A percentile compares a stretch with the other conserved stretches of the same genome.
These are phyloP conservation scores for Pholiota molesta DNA, from an alignment of 768 basidiomycete genomes.

Conservation along the genomic window DNA sequence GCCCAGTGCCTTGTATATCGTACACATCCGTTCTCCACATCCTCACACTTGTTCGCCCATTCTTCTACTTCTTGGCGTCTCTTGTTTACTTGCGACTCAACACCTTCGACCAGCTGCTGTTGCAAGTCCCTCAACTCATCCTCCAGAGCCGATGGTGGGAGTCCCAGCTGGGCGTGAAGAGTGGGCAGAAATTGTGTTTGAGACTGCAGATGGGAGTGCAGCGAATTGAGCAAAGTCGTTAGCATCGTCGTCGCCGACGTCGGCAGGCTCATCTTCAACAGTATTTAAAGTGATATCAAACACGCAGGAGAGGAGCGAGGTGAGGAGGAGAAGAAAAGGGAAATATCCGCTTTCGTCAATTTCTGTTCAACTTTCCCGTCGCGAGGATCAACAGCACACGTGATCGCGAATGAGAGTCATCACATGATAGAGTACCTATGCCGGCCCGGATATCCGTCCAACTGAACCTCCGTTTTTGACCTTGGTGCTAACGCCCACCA, in stretches of 20 bases:
- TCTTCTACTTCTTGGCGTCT: slow-evolving; percentile 77
- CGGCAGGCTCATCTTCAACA: slow-evolving; percentile 26
- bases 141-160: slow-evolving; percentile 78
- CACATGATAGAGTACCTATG: too few relatives aligned
- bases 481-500: neutral
- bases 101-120: slow-evolving; percentile 71
- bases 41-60: slow-evolving; percentile 66
- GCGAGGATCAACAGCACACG: slow-evolving; percentile 10
- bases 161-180: slow-evolving; percentile 81
- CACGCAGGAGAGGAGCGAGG: neutral
- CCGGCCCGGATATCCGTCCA: neutral
- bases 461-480: neutral
- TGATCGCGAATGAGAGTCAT: slow-evolving; percentile 14
- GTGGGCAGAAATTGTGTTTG: slow-evolving; percentile 84
- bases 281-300: neutral
- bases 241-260: slow-evolving; percentile 41
- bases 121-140: slow-evolving; percentile 79
- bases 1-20: slow-evolving; percentile 74
- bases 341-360: slow-evolving; percentile 3
- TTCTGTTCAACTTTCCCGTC: slow-evolving; percentile 17
- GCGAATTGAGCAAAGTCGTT: slow-evolving; percentile 72
- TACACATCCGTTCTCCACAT: slow-evolving; percentile 64
- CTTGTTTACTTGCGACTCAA: slow-evolving; percentile 71
- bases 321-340: slow-evolving; percentile 9
- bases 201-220: slow-evolving; percentile 76